A percentile compares a stretch with the other conserved stretches of the same genome.
These are phyloP conservation scores for Stereum hirsutum DNA, from an alignment of 1,284 basidiomycete genomes.

Conservation along the genomic window DNA sequence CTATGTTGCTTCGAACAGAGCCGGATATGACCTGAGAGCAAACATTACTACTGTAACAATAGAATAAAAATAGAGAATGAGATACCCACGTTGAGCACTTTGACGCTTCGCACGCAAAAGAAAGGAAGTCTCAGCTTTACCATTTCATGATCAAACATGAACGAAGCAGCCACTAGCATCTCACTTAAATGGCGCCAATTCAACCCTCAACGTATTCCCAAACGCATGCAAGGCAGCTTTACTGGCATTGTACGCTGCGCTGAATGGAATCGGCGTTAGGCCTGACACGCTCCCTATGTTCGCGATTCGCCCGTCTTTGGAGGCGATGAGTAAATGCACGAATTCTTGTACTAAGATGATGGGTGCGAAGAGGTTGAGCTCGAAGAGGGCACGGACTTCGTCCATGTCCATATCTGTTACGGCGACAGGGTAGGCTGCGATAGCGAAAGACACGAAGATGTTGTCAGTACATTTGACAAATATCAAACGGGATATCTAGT, in stretches of 20 bases:
- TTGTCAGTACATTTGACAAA: not conserved
- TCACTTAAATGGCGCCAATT: not conserved
- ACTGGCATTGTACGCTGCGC: not conserved
- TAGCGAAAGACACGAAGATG: too few relatives aligned
- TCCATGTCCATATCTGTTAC: constrained; percentile 16
- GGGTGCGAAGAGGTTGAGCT: constrained; percentile 20
- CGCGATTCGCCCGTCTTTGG: constrained; percentile 17
- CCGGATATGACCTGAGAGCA: not conserved
- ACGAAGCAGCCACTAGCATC: too few relatives aligned
- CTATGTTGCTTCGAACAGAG: not conserved
- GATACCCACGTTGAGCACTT: not conserved
- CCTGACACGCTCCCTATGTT: constrained; percentile 11
- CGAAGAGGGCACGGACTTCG: constrained; percentile 14
- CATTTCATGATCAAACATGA: not conserved
- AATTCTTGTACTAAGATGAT: constrained; percentile 22
- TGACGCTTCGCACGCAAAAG: not conserved
- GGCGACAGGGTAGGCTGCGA: constrained; percentile 3
- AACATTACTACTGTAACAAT: too few relatives aligned
- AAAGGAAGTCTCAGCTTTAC: not conserved
- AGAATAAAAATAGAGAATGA: too few relatives aligned
- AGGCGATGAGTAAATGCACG: constrained; percentile 18
- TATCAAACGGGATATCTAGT: not conserved
- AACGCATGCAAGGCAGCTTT: not conserved
- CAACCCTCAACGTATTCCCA: not conserved
- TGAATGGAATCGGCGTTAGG: not conserved